Percentiles rank a stretch among this genome's conserved stretches.
Conservation (phyloP, 108 stramenopile genomes). For the Bacterosira constricta region DNA sequence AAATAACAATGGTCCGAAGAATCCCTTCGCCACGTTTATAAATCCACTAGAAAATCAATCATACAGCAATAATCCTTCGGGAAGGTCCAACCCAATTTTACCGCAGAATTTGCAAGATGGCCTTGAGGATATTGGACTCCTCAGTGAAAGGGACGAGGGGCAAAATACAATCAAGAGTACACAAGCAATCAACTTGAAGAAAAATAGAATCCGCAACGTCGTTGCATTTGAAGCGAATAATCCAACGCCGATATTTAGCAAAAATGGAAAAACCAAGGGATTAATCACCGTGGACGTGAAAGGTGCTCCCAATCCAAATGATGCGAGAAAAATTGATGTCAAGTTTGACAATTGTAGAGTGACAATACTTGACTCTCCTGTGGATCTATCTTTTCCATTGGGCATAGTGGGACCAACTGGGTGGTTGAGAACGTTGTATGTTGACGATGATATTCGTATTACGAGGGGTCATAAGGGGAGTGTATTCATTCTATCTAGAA, state of each 20-base stretch:
- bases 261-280: constrained; percentile 41
- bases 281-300: constrained; percentile 65
- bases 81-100: constrained; percentile 73
- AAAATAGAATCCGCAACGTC: constrained; percentile 69
- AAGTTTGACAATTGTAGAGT: constrained; percentile 76
- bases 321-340: constrained; percentile 74
- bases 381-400: constrained; percentile 62
- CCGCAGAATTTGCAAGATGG: constrained; percentile 69
- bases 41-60: constrained; percentile 87
- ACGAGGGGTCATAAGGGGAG: constrained; percentile 86
- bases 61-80: constrained; percentile 76
- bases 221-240: constrained; percentile 58
- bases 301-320: constrained; percentile 51
- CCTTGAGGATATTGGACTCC: constrained; percentile 69
- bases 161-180: constrained; percentile 55
- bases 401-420: constrained; percentile 75
- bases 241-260: constrained; percentile 34
- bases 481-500: constrained; percentile 77
- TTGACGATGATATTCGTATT: constrained; percentile 79
- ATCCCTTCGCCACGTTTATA: constrained; percentile 56
- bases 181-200: constrained; percentile 74
- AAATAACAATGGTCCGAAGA: constrained; percentile 20
- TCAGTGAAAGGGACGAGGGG: background rate
- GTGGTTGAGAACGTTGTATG: constrained; percentile 75
- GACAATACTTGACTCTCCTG: constrained; percentile 46